These are phyloP conservation scores for Cryptosporidium parvum DNA, from an alignment of 169 alveolate genomes.

Conservation along the genomic window DNA sequence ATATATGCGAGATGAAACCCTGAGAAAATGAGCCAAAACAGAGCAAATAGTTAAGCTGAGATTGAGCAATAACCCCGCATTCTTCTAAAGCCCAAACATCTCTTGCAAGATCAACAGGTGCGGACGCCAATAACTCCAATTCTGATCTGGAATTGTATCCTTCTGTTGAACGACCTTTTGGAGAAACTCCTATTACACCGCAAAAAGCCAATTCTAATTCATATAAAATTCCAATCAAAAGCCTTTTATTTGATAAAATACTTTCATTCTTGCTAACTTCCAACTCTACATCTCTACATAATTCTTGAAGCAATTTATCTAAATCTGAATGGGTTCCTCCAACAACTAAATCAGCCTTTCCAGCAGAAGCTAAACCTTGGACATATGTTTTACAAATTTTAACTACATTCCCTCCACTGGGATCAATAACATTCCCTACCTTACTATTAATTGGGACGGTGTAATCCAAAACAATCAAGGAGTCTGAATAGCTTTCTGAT, in stretches of 20 bases:
- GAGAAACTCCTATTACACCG: constrained; percentile 41
- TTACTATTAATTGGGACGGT: neutral
- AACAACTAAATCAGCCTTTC: constrained; percentile 34
- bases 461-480: constrained; percentile 15
- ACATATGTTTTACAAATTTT: constrained; percentile 36
- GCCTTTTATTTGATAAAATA: constrained; percentile 30
- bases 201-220: constrained; percentile 56
- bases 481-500: constrained; percentile 38
- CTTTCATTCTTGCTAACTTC: constrained; percentile 62
- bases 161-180: constrained; percentile 44
- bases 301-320: constrained; percentile 21
- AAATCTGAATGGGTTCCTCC: constrained; percentile 46
- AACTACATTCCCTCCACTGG: constrained; percentile 12
- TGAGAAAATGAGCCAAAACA: constrained; percentile 51
- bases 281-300: constrained; percentile 36
- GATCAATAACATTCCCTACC: constrained; percentile 35
- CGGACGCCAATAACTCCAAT: constrained; percentile 30
- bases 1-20: constrained; percentile 49
- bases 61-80: constrained; percentile 17
- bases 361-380: constrained; percentile 6
- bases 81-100: constrained; percentile 73
- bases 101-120: neutral
- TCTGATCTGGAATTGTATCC: constrained; percentile 19
- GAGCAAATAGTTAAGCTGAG: constrained; percentile 37
- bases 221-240: constrained; percentile 36